Percentiles rank a stretch among this genome's conserved stretches.
Conservation (phyloP, 1,284 basidiomycete species). For the Austroboletus niveus region DNA sequence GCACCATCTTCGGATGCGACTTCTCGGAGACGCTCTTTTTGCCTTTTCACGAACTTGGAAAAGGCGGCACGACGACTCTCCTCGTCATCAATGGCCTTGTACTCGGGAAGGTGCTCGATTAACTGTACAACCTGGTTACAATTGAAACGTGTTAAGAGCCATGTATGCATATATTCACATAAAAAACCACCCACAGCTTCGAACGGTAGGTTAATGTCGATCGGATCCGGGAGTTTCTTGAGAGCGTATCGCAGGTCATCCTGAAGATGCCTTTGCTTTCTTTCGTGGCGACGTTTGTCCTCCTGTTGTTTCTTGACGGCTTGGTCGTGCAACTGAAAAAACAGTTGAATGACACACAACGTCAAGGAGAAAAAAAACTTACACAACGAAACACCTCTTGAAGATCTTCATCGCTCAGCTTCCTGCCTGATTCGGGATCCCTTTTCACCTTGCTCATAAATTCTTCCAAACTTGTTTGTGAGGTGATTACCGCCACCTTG, state of each 20-base stretch:
- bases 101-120: conserved; percentile 81
- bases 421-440: conserved; percentile 46
- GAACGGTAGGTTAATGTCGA: conserved; percentile 72
- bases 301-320: conserved; percentile 76
- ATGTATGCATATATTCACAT: background rate
- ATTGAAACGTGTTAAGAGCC: background rate
- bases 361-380: conserved; percentile 29
- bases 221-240: conserved; percentile 80
- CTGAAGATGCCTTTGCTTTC: conserved; percentile 82
- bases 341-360: conserved; percentile 7
- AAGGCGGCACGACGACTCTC: conserved; percentile 79
- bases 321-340: conserved; percentile 61
- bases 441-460: conserved; percentile 59
- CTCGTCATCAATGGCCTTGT: conserved; percentile 79
- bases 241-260: conserved; percentile 96
- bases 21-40: conserved; percentile 83
- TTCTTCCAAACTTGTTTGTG: conserved; percentile 60
- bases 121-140: conserved; percentile 59
- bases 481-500: conserved; percentile 36
- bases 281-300: conserved; percentile 78
- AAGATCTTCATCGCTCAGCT: conserved; percentile 53
- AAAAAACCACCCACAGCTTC: conserved; percentile 60
- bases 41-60: conserved; percentile 80
- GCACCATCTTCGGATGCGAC: conserved; percentile 75
- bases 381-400: conserved; percentile 68